A percentile compares a stretch with the other conserved stretches of the same genome.
phyloP scores from a whole-genome alignment of 257 asterid species.

The Forsythia viridissima region DNA sequence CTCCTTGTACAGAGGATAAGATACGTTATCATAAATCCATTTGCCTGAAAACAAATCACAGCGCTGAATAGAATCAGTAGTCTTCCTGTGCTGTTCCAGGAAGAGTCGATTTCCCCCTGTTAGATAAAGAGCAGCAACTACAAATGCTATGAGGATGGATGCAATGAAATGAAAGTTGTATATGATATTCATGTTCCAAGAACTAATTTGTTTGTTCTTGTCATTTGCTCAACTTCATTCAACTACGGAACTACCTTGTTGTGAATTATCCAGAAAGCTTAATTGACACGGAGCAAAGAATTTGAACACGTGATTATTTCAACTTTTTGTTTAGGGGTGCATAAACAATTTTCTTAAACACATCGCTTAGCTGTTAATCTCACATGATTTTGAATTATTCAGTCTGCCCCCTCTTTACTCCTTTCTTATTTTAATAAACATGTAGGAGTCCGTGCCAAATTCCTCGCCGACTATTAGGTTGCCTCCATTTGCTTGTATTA shows the following conservation, averaged over 20 bases:
- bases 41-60: conserved; percentile 37
- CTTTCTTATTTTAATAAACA: no score
- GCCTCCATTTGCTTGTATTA: no score
- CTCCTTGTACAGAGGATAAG: conserved; percentile 37
- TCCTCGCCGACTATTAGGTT: no score
- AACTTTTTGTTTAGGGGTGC: not conserved
- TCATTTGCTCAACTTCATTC: not conserved
- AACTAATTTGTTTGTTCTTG: not conserved
- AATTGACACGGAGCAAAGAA: not conserved
- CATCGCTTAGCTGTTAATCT: not conserved
- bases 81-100: not conserved
- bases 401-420: not conserved
- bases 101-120: not conserved
- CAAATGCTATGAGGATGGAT: not conserved
- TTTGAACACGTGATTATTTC: not conserved
- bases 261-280: not conserved
- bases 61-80: not conserved
- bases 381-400: not conserved
- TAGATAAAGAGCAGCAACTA: conserved; percentile 7
- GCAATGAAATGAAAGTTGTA: conserved; percentile 10
- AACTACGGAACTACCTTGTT: not conserved
- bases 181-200: conserved; percentile 3
- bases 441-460: no score
- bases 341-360: no score
- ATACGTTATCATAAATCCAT: conserved; percentile 38